Conservation (phyloP, 148 eudicot genomes). For the Rhododendron henanense region DNA sequence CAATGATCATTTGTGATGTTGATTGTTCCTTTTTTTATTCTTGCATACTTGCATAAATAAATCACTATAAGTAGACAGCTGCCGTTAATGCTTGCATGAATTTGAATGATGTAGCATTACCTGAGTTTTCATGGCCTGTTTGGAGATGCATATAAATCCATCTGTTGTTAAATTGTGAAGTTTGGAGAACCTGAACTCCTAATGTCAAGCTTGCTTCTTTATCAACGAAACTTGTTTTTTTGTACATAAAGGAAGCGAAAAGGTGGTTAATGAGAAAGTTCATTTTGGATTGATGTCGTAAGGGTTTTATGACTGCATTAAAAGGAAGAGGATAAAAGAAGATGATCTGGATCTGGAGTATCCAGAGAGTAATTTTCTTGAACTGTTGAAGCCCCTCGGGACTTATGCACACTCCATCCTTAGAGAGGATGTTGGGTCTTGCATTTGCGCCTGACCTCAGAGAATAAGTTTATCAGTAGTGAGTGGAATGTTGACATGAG, state of each 20-base stretch:
- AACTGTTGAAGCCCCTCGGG: not conserved
- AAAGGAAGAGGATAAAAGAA: not conserved
- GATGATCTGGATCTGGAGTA: not conserved
- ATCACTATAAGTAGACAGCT: too few species aligned
- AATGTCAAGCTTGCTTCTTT: not conserved
- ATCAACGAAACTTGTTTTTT: not conserved
- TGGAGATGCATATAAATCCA: not conserved
- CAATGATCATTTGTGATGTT: not conserved
- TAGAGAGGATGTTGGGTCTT: not conserved
- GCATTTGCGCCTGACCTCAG: too few species aligned
- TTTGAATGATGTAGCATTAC: not conserved
- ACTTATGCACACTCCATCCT: too few species aligned
- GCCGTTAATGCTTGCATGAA: not conserved
- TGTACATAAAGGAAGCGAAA: not conserved
- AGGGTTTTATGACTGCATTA: not conserved
- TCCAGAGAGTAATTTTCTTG: not conserved
- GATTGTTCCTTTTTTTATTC: not conserved
- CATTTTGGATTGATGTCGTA: not conserved
- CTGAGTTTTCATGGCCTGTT: not conserved
- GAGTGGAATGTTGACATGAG: not conserved
- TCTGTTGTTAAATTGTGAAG: not conserved
- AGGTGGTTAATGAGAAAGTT: constrained; percentile 2
- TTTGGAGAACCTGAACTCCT: not conserved
- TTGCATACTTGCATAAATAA: not conserved
- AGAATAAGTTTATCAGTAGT: not conserved